These are phyloP conservation scores for Arabis hirsuta DNA, from an alignment of 345 rosid species.

Conservation along the genomic window DNA sequence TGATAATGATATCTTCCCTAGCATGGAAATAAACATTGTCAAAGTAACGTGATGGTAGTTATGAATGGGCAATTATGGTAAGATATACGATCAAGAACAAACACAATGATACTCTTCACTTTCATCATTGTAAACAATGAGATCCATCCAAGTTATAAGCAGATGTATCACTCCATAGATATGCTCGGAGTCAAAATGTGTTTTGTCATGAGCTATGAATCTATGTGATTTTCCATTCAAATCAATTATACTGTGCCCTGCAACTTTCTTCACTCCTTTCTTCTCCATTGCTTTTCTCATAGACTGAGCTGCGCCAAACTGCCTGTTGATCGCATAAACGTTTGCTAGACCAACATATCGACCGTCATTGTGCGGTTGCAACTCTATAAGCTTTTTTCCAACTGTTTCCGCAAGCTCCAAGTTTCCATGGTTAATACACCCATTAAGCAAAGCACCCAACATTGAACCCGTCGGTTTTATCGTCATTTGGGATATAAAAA, in stretches of 20 bases:
- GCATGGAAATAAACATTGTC: no score
- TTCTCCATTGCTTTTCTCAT: conserved; percentile 76
- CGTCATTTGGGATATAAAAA: conserved; percentile 58
- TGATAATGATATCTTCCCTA: not conserved
- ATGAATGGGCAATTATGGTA: no score
- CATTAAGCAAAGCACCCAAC: conserved; percentile 76
- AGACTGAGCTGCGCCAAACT: conserved; percentile 67
- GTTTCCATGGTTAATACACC: conserved; percentile 70
- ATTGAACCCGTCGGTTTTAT: conserved; percentile 67
- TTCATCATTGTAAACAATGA: conserved; percentile 28
- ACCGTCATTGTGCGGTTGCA: conserved; percentile 76
- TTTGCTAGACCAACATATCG: conserved; percentile 74
- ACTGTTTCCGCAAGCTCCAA: conserved; percentile 67
- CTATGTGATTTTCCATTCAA: conserved; percentile 54
- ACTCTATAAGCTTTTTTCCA: conserved; percentile 74
- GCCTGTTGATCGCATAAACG: conserved; percentile 58
- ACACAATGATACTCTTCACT: not conserved
- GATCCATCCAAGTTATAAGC: conserved; percentile 52
- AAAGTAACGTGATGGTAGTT: no score
- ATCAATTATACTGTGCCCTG: conserved; percentile 72
- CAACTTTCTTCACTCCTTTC: conserved; percentile 77
- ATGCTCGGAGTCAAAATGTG: conserved; percentile 49
- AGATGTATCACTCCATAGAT: conserved; percentile 53
- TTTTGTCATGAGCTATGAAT: conserved; percentile 70
- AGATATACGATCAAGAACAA: conserved; percentile 8